Percentiles rank a stretch among this genome's conserved stretches.
These are phyloP conservation scores for Iris macrosiphon DNA, from an alignment of 106 monocot genomes.

Conservation along the genomic window DNA sequence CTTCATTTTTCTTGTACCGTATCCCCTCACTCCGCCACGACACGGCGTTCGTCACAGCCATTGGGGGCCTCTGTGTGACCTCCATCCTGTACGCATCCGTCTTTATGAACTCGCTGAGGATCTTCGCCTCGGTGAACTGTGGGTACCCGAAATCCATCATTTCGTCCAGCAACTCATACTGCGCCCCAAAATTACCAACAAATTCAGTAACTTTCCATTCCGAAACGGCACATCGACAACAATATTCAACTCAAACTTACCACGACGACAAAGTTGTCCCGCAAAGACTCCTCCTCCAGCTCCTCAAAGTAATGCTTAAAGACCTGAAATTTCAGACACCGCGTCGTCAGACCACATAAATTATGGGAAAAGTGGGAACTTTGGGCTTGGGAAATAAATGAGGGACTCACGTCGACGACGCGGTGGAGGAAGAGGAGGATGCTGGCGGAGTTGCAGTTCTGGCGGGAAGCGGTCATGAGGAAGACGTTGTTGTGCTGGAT, in stretches of 20 bases:
- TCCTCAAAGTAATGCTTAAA: constrained; percentile 99
- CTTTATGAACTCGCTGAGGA: constrained; percentile 94
- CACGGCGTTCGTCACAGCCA: constrained; percentile 98
- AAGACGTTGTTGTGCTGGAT: constrained; percentile 95
- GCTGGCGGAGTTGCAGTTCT: constrained; percentile 92
- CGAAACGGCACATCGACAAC: not conserved
- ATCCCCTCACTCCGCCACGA: constrained; percentile 98
- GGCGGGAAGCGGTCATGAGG: constrained; percentile 78
- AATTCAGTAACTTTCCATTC: not conserved
- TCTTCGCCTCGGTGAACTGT: constrained; percentile 92
- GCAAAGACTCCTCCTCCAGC: constrained; percentile 88
- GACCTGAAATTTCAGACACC: too few relatives aligned
- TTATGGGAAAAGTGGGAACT: too few relatives aligned
- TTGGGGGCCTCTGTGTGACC: constrained; percentile 88
- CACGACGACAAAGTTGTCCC: constrained; percentile 99
- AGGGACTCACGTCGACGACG: constrained; percentile 55
- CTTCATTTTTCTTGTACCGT: constrained; percentile 97
- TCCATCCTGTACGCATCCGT: constrained; percentile 98
- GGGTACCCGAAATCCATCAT: constrained; percentile 99
- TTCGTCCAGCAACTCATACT: constrained; percentile 97
- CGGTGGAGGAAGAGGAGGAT: constrained; percentile 88
- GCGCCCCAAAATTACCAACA: not conserved
- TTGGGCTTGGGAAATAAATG: too few relatives aligned
- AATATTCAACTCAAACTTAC: constrained; percentile 26
- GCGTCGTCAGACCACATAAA: too few relatives aligned